A percentile compares a stretch with the other conserved stretches of the same genome.
Evolutionary conservation across 257 asterid species (phyloP).

Genomic region (Apocynum venetum): DNA sequence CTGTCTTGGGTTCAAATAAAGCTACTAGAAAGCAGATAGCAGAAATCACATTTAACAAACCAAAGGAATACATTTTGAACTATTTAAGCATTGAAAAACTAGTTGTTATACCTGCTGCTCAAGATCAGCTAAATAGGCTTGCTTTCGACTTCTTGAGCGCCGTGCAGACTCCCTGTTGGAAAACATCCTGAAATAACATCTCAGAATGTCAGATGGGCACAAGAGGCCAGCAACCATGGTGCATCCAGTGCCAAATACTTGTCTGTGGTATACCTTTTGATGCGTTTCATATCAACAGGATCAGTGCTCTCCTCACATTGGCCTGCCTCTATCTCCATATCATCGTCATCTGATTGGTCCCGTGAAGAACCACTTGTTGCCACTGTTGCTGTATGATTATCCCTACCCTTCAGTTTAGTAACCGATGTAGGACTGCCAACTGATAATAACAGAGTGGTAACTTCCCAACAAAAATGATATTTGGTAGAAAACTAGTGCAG

Average conservation of each 20-base stretch:
- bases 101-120: constrained; percentile 53
- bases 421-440: constrained; percentile 67
- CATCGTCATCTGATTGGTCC: constrained; percentile 76
- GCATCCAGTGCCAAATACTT: not conserved
- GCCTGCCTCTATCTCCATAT: constrained; percentile 58
- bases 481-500: not conserved
- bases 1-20: not conserved
- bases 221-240: not conserved
- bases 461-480: not conserved
- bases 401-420: constrained; percentile 36
- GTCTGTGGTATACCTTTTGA: constrained; percentile 41
- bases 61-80: not conserved
- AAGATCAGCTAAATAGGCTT: constrained; percentile 69
- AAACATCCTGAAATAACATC: constrained; percentile 51
- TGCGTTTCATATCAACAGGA: constrained; percentile 44
- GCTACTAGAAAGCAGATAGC: not conserved
- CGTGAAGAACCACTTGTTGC: constrained; percentile 72
- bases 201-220: constrained; percentile 3
- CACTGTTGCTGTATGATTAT: constrained; percentile 35
- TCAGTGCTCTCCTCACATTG: constrained; percentile 61
- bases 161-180: constrained; percentile 85
- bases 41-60: not conserved
- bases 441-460: constrained; percentile 13
- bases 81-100: too few species aligned
- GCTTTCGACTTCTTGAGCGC: constrained; percentile 81